Evolutionary conservation across 164 flowering plant genomes (phyloP), one percentile per base, ranked within the genome.

Genomic region (Macadamia integrifolia): DNA sequence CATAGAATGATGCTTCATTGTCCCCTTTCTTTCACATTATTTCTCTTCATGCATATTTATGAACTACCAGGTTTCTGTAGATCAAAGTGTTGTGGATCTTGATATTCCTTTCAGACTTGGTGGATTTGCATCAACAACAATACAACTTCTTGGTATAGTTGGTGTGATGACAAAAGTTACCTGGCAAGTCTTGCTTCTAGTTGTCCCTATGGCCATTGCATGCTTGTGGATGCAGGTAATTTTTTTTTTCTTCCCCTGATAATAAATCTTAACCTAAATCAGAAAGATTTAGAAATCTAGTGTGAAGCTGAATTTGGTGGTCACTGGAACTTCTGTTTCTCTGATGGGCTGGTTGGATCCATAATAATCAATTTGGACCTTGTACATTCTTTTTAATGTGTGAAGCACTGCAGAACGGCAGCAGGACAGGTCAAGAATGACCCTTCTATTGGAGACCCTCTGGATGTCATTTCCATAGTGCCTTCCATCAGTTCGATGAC

Each of bases 201-300:
- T 94, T 65, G 57, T 94, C 64, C 99, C 99, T 64, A 92, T 94
- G 98, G 94, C 99, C 42, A 81, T 88, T 76, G 88, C 90, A 66
- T 94, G 99, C 82, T 82, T 92, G 81, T 94, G 98, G 99, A 92
- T 94, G 99, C 99, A 94, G 99, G 99, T 94, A 71, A 77, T 64
- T 48, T 60, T 59, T 72, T 32, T 60, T 66, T 35, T 44, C 40
- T 35, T 35, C 5, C 46, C 46, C 30, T 9, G 49, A 29, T 28
- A 28, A 57, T 62, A 7, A 56, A 17, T 40, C 60, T 60, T 28
- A 29, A 10, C 46, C 63, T n/a, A 64, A 28, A 14, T 65, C 4
- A 64, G 40, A 35, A 35, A 35, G 5, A 2, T 5, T 12, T 62
- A 46, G 12, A 43, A 35, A 12, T 11, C n/a, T 12, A 29, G 18